These are phyloP conservation scores for Knufia petricola DNA, from an alignment of 2,329 filamentous ascomycete genomes.

Conservation along the genomic window DNA sequence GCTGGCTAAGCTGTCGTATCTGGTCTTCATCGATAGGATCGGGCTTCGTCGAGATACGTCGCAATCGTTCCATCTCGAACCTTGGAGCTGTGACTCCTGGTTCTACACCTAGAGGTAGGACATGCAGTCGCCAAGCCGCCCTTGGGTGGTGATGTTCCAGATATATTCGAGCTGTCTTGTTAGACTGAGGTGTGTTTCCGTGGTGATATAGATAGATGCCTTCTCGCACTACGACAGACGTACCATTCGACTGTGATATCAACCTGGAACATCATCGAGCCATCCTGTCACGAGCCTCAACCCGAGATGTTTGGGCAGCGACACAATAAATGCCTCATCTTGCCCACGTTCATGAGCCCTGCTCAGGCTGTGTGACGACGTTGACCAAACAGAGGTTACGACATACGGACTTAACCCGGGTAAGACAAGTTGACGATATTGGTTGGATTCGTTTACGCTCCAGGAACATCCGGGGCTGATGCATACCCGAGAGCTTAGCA, in stretches of 20 bases:
- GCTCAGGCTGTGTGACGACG: background rate
- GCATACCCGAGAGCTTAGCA: background rate
- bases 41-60: background rate
- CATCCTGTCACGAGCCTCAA: background rate
- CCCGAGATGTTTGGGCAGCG: background rate
- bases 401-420: background rate
- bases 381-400: background rate
- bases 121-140: too few relatives aligned
- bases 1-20: background rate
- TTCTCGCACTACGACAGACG: too few relatives aligned
- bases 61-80: background rate
- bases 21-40: slow-evolving; percentile 2
- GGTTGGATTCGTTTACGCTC: background rate
- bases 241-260: too few relatives aligned
- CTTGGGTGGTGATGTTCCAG: too few relatives aligned
- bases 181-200: too few relatives aligned
- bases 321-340: background rate
- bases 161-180: too few relatives aligned
- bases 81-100: too few relatives aligned
- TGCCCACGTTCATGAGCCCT: background rate
- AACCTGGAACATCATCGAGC: too few relatives aligned
- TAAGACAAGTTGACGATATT: background rate
- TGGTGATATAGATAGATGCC: too few relatives aligned
- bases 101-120: too few relatives aligned
- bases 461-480: background rate